These are phyloP conservation scores for Strobilomyces confusus DNA, from an alignment of 768 basidiomycete species.

Conservation along the genomic window DNA sequence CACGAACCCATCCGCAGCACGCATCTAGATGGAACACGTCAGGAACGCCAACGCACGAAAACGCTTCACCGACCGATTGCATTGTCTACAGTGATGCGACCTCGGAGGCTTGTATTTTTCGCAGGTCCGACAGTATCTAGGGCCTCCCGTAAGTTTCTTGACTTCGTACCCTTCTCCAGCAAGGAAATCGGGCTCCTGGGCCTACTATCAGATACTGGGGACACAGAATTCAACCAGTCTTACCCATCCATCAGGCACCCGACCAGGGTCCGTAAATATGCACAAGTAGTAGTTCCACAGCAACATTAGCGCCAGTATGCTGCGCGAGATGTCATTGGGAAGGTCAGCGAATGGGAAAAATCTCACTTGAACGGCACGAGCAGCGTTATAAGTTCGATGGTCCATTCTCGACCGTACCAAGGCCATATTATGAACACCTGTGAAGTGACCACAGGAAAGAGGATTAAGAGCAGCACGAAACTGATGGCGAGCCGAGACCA, in stretches of 20 bases:
- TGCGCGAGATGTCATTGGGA: conserved; percentile 30
- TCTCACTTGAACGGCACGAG: conserved; percentile 89
- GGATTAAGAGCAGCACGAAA: conserved; percentile 67
- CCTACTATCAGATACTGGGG: conserved; percentile 4
- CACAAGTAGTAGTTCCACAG: conserved; percentile 88
- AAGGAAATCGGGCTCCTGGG: conserved; percentile 64
- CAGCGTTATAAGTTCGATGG: conserved; percentile 70
- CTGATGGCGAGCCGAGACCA: conserved; percentile 62
- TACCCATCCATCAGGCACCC: conserved; percentile 78
- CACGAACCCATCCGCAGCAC: conserved; percentile 83
- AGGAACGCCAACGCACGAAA: neutral
- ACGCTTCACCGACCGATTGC: conserved; percentile 57
- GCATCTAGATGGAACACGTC: conserved; percentile 44
- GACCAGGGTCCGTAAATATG: conserved; percentile 80
- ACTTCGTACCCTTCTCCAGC: conserved; percentile 77
- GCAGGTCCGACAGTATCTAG: conserved; percentile 86
- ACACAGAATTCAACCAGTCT: conserved; percentile 17
- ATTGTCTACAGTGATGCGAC: conserved; percentile 90
- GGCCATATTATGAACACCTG: conserved; percentile 92
- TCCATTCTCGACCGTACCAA: conserved; percentile 79
- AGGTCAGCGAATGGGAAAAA: neutral
- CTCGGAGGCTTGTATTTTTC: conserved; percentile 81
- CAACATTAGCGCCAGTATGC: conserved; percentile 70
- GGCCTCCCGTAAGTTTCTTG: conserved; percentile 79
- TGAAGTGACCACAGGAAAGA: conserved; percentile 84